A percentile compares a stretch with the other conserved stretches of the same genome.
phyloP scores from a whole-genome alignment of 768 basidiomycete genomes.

The Tricholoma matsutake region DNA sequence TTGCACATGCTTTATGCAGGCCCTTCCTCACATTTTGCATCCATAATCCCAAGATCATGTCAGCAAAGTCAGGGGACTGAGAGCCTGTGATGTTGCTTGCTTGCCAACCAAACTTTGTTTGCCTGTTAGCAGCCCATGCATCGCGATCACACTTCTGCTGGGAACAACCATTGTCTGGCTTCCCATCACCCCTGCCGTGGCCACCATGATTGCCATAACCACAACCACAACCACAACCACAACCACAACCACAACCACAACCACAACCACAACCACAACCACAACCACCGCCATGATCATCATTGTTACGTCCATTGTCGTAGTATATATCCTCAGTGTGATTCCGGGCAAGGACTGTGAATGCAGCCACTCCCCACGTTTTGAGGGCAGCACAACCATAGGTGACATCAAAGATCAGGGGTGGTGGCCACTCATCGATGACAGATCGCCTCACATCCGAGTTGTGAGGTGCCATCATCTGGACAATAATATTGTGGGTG shows the following conservation, averaged over 20 bases:
- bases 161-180: background rate
- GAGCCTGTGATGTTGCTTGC: constrained; percentile 2
- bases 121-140: constrained; percentile 9
- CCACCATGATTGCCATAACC: background rate
- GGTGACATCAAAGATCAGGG: constrained; percentile 15
- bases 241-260: too few relatives aligned
- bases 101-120: constrained; percentile 2
- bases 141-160: constrained; percentile 12
- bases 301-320: constrained; percentile 1
- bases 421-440: constrained; percentile 12
- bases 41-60: constrained; percentile 17
- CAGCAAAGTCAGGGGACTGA: constrained; percentile 13
- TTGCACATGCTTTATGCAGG: constrained; percentile 11
- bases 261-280: too few relatives aligned
- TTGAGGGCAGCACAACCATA: constrained; percentile 18
- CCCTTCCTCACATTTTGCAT: constrained; percentile 15
- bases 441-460: constrained; percentile 13
- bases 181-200: constrained; percentile 1
- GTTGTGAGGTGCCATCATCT: constrained; percentile 12
- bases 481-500: background rate
- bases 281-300: background rate
- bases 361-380: constrained; percentile 16
- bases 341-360: constrained; percentile 10
- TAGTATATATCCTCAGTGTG: constrained; percentile 16
- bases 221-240: background rate